Evolutionary conservation across 768 basidiomycete genomes (phyloP), one percentile per base, ranked within the genome.

Genomic region (Lactarius quietus): DNA sequence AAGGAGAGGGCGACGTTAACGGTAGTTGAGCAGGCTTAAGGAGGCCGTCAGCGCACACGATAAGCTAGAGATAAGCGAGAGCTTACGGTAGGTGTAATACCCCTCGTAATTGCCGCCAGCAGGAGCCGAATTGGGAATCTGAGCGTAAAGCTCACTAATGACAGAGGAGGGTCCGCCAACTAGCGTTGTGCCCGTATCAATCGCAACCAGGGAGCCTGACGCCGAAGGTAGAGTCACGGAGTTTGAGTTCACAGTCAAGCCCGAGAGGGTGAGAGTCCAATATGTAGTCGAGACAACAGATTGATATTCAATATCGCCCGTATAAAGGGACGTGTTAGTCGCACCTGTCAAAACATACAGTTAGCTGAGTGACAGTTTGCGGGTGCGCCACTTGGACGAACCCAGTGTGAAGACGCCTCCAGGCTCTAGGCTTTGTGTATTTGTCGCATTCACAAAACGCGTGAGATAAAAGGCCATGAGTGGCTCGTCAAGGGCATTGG

Each of bases 151-250:
- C n/a, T 73, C 74, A 4, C 81, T 73, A 33, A 96, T 85, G 59
- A 78, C 78, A 15, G 73, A 73, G 0, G 82, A 4, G 0, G 97
- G 95, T 0, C 93, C 96, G 8, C 92, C 95, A 48, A 98, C 83
- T 43, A 98, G 84, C 2, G 97, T 98, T 0, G 97, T 98, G 59
- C 96, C 97, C 2, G 95, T 97, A 73, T 99, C 97, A 65, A 98
- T 97, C 17, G 94, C 97, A 3, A 90, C 86, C 64, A 83, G 84
- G n/a, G n/a, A n/a, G n/a, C n/a, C n/a, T 0, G 88, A 81, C 1
- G 70, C 71, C 0, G 80, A 75, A 1, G 81, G 73, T 10, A 91
- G 69, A 0, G 77, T 66, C 15, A 92, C 70, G 1, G 77, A 70
- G 14, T 70, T 78, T 26, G 85, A 86, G 68, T 90, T 84, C 0